These are phyloP conservation scores for Pseudevernia furfuracea DNA, from an alignment of 495 filamentous ascomycete genomes.

Conservation along the genomic window DNA sequence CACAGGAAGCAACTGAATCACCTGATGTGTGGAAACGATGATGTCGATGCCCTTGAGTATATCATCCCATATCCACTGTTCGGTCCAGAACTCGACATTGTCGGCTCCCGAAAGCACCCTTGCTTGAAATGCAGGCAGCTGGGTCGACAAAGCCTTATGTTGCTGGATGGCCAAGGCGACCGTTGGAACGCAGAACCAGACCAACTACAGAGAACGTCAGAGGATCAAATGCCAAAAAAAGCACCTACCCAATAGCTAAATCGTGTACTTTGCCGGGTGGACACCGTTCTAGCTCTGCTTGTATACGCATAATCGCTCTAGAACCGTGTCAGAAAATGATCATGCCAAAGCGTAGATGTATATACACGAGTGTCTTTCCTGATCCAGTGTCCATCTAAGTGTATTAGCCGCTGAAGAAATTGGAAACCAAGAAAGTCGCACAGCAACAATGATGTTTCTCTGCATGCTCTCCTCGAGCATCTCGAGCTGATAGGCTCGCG, in stretches of 20 bases:
- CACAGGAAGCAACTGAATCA: constrained; percentile 12
- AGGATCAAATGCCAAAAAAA: not conserved
- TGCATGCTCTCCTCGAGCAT: constrained; percentile 78
- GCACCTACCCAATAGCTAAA: not conserved
- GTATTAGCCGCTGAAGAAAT: constrained; percentile 1
- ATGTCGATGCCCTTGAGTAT: constrained; percentile 60
- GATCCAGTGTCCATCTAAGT: constrained; percentile 84
- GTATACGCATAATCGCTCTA: constrained; percentile 74
- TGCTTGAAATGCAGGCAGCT: constrained; percentile 56
- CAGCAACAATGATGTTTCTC: constrained; percentile 57
- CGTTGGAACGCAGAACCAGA: constrained; percentile 84
- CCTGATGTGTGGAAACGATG: constrained; percentile 67
- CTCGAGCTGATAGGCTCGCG: constrained; percentile 72
- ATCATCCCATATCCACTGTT: constrained; percentile 63
- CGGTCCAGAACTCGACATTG: constrained; percentile 67
- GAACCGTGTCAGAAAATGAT: constrained; percentile 1
- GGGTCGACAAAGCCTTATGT: constrained; percentile 48
- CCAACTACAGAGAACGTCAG: constrained; percentile 41
- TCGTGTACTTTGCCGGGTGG: constrained; percentile 50
- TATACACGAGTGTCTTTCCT: constrained; percentile 59
- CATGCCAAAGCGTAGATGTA: not conserved
- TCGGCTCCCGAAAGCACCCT: constrained; percentile 60
- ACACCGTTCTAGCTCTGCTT: constrained; percentile 60
- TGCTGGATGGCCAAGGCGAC: constrained; percentile 72
- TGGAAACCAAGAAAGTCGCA: constrained; percentile 32